Evolutionary conservation across 352 stramenopile genomes (phyloP).

Genomic region (Phytopythium mirpurense): DNA sequence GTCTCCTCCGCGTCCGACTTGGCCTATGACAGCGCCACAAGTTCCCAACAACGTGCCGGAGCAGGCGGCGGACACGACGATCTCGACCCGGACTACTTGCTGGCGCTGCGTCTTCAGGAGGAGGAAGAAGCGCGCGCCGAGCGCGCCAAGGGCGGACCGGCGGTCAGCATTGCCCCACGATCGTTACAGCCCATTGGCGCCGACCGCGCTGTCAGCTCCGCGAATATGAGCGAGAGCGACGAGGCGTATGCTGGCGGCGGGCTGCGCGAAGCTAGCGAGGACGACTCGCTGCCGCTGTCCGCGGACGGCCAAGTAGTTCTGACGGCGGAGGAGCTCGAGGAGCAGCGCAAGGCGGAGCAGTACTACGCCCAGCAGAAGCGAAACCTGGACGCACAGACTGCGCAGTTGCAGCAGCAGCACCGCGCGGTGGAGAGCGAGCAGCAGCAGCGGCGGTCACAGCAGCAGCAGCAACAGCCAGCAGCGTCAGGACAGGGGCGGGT

Average conservation of each 20-base stretch:
- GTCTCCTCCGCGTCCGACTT: not conserved
- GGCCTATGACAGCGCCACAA: too few species aligned
- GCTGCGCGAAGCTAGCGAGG: constrained; percentile 15
- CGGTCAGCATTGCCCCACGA: constrained; percentile 9
- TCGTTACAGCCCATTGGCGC: constrained; percentile 13
- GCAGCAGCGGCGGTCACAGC: constrained; percentile 19
- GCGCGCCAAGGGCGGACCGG: constrained; percentile 14
- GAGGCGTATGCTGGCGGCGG: constrained; percentile 2
- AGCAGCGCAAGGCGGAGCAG: constrained; percentile 54
- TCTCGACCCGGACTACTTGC: constrained; percentile 58
- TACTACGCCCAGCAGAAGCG: constrained; percentile 76
- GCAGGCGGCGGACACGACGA: constrained; percentile 10
- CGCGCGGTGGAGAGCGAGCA: constrained; percentile 19
- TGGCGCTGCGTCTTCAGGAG: constrained; percentile 69
- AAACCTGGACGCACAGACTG: constrained; percentile 34
- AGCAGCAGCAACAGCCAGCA: constrained; percentile 12
- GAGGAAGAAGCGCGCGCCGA: constrained; percentile 57
- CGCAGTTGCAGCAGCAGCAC: constrained; percentile 30
- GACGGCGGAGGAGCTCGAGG: constrained; percentile 57
- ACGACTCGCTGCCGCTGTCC: constrained; percentile 36
- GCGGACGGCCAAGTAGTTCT: constrained; percentile 54
- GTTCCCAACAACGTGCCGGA: too few species aligned
- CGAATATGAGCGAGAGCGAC: constrained; percentile 8
- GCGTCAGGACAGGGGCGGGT: constrained; percentile 1
- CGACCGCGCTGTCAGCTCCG: constrained; percentile 7